These are phyloP conservation scores for Candida coquimbonensis DNA, from an alignment of 805 yeast genomes.

Conservation along the genomic window DNA sequence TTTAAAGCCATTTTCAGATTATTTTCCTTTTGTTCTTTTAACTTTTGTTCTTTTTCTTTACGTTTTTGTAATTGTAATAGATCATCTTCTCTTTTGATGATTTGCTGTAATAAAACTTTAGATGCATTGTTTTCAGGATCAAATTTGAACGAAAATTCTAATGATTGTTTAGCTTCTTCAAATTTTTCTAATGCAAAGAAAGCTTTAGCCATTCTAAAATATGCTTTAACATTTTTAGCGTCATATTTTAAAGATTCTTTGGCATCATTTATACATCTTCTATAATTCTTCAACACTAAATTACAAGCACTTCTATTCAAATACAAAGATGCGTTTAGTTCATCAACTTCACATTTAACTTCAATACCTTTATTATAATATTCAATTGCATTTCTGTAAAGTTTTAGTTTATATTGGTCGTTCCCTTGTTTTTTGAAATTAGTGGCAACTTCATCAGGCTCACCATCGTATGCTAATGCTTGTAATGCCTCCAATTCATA, in stretches of 20 bases:
- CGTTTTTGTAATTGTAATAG: slow-evolving; percentile 25
- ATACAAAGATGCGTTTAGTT: slow-evolving; percentile 55
- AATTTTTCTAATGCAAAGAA: slow-evolving; percentile 57
- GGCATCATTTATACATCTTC: slow-evolving; percentile 84
- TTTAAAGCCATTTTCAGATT: slow-evolving; percentile 53
- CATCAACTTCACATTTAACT: slow-evolving; percentile 50
- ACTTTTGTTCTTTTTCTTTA: slow-evolving; percentile 27
- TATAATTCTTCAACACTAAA: slow-evolving; percentile 73
- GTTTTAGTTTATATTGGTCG: slow-evolving; percentile 67
- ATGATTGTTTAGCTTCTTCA: slow-evolving; percentile 66
- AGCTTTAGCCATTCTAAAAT: slow-evolving; percentile 79
- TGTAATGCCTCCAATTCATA: slow-evolving; percentile 77
- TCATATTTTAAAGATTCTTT: slow-evolving; percentile 58
- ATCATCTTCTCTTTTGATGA: slow-evolving; percentile 32
- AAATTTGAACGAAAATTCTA: slow-evolving; percentile 55
- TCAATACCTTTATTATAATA: slow-evolving; percentile 77
- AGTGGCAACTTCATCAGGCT: slow-evolving; percentile 83
- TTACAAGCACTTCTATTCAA: slow-evolving; percentile 90
- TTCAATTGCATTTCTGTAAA: slow-evolving; percentile 69
- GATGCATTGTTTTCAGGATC: slow-evolving; percentile 58
- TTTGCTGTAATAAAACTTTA: slow-evolving; percentile 34
- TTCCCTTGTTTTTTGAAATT: slow-evolving; percentile 93
- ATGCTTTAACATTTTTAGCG: slow-evolving; percentile 73
- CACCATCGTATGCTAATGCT: slow-evolving; percentile 92
- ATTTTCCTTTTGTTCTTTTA: slow-evolving; percentile 33